Conservation (phyloP, 371 early-diverging fungal genomes). For the Circinella minor region DNA sequence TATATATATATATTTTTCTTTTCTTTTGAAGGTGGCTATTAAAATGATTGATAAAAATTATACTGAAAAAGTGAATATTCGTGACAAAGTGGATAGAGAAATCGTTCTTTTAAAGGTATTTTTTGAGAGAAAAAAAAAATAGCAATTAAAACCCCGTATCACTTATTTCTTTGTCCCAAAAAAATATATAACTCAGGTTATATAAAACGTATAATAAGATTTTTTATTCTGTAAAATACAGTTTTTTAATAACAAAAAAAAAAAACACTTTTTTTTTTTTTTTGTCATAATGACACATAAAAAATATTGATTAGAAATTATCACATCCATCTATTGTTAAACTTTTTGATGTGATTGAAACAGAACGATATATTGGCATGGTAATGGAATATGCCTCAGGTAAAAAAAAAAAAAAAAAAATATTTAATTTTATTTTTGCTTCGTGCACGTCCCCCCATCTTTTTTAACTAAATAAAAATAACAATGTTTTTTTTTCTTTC, state of each 20-base stretch:
- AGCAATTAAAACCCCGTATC: no score
- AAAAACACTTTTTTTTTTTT: no score
- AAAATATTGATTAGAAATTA: constrained; percentile 17
- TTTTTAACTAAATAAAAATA: no score
- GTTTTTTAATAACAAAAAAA: no score
- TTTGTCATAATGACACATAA: neutral
- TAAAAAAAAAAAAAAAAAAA: no score
- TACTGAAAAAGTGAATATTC: constrained; percentile 63
- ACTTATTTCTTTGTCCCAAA: no score
- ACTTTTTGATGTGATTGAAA: constrained; percentile 69
- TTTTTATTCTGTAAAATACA: no score
- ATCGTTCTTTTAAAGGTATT: constrained; percentile 74
- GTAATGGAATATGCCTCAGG: constrained; percentile 61
- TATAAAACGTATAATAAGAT: no score
- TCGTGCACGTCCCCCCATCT: no score
- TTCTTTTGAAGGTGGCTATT: constrained; percentile 63
- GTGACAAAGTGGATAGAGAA: constrained; percentile 74
- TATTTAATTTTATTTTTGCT: no score
- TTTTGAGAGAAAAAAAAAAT: no score
- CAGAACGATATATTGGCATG: constrained; percentile 60
- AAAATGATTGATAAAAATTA: constrained; percentile 72
- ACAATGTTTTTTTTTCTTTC: neutral
- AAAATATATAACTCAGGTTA: no score
- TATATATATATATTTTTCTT: constrained; percentile 1
- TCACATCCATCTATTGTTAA: constrained; percentile 64